Conservation (phyloP, 1,139 yeast species). For the Hyphopichia pseudoburtonii region DNA sequence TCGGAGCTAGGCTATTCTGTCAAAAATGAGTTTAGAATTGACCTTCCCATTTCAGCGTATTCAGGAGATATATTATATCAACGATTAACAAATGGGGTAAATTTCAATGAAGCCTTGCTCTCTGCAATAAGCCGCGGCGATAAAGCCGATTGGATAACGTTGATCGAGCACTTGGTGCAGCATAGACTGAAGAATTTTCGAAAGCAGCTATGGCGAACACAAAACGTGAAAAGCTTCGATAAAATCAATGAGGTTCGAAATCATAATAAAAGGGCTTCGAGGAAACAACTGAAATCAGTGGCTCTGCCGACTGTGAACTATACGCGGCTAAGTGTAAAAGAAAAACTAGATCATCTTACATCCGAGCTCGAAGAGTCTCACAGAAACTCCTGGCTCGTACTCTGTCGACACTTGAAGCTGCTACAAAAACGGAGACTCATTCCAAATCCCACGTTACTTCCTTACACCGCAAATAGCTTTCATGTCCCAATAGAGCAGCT, state of each 20-base stretch:
- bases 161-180: background rate
- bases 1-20: conserved; percentile 19
- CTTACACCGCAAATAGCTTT: conserved; percentile 23
- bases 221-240: background rate
- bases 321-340: conserved; percentile 7
- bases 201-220: conserved; percentile 1
- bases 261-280: conserved; percentile 6
- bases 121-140: background rate
- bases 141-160: background rate
- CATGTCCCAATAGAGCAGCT: conserved; percentile 6
- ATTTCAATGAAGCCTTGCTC: conserved; percentile 7
- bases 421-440: conserved; percentile 25
- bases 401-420: conserved; percentile 29
- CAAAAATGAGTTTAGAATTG: conserved; percentile 16
- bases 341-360: conserved; percentile 6
- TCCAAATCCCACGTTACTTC: conserved; percentile 36
- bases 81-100: conserved; percentile 9
- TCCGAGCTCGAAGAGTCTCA: conserved; percentile 10
- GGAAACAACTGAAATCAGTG: conserved; percentile 7
- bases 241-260: conserved; percentile 3
- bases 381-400: conserved; percentile 6
- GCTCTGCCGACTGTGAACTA: too few relatives aligned
- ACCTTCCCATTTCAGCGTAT: background rate
- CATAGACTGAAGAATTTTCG: background rate
- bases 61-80: conserved; percentile 4